Evolutionary conservation across 352 stramenopile species (phyloP), one percentile per base, ranked within the genome.

Genomic region (Phytophthora boehmeriae): DNA sequence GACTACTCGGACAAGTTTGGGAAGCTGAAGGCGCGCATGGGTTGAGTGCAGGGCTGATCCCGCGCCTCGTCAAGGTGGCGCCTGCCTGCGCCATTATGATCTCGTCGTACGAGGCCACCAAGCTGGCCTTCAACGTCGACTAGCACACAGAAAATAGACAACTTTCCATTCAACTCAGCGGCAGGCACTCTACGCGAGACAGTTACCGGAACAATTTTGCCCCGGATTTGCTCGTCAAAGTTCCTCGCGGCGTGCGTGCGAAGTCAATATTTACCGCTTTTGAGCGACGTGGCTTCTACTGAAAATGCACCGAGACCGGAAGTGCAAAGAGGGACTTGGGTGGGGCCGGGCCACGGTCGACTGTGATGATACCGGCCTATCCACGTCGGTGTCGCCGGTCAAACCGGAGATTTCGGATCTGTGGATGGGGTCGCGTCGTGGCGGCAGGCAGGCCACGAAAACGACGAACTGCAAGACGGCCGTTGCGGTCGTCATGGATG

Each of bases 21-120:
- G 54, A 34, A 1, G 8, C 47, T 2, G 84, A 91, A 56, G 84
- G 76, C 0, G 14, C 71, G 34, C 58, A 64, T 0, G 81, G 79
- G 0, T 52, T 93, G 20, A 76, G 64, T 3, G 77, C 71, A 0
- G 82, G 84, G 4, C 66, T 93, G 8, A 66, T 57, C 8, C 76
- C 84, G 20, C 77, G 84, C 19, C 72, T 91, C 5, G 68, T 80
- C 16, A 92, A 93, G 62, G 80, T 93, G 10, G 86, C 80, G 14
- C 84, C 84, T 1, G 78, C 86, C 0, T 93, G 86, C 43, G 86
- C 82, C 32, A 91, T 93, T 58, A 95, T 90, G 82, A 89, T 92
- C 59, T 79, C 75, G 19, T 83, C 76, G 38, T 90, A 93, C 55
- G 82, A 93, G 54, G 80, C 80, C 9, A 64, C 64, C 41, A 93